Evolutionary conservation across 352 stramenopile genomes (phyloP), one percentile per base, ranked within the genome.

Genomic region (Phytophthora sojae): DNA sequence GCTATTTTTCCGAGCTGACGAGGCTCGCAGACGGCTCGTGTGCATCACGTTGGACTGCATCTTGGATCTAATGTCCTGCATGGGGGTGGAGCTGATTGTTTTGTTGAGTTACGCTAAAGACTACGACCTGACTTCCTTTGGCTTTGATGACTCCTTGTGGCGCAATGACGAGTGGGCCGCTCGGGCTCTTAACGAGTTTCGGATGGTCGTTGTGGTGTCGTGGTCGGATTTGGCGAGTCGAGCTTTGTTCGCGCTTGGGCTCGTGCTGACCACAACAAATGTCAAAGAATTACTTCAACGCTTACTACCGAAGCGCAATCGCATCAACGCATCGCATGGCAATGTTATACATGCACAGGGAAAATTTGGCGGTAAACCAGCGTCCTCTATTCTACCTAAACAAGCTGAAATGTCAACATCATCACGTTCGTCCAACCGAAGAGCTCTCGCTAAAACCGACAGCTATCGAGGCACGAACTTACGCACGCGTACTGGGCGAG

Each of bases 151-250:
- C 0, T 14, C n/a, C 1, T 2, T 61, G 1, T 70, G 56, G 61
- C 47, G 54, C 52, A 21, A 75, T 32, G 55, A 71, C n/a, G 51
- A 67, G 19, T 76, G 69, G 62, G 37, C 32, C 2, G 61, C 44
- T 0, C 42, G 51, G 21, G 51, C 50, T 11, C 17, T 66, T 7
- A 64, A 76, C 44, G 63, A 76, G 45, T 47, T 71, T 32, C 63
- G 61, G 32, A 54, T 72, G 39, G 30, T 76, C 5, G 44, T 76
- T 19, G 57, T 76, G 3, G 39, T 68, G 26, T 72, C 69, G 3
- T 67, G 58, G 37, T 29, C 15, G 0, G 69, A 76, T 47, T 45
- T 76, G 4, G 65, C 55, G 17, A 68, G 57, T 14, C 62, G 58
- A 5, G 14, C 49, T 4, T 61, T 71, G 17, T 72, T 72, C 19